Base-by-base conservation (phyloP, 805 yeast species). In the Metschnikowia arizonensis region DNA sequence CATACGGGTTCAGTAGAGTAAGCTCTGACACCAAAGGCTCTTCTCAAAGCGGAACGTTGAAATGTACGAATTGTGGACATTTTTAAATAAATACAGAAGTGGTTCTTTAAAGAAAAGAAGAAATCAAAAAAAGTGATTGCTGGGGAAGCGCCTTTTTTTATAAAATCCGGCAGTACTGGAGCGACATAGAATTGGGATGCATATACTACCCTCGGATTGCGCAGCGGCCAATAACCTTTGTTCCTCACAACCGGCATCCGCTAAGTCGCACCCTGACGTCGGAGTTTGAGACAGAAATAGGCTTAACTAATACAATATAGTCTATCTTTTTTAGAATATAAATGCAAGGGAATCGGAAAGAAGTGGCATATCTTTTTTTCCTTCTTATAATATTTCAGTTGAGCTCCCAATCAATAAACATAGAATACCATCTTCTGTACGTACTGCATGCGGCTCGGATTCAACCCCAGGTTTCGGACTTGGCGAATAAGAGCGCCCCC, bases 21-120 rank as follows among this genome's bases (percentile, higher is more conserved):
- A 46, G 56, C 50, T 53, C 56, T 54, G 31, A 49, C 44, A 40
- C 56, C 56, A 35, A 53, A 43, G 18, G 56, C 55, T 50, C 56
- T 53, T 46, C 44, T 53, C 48, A 53, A 53, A 43, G 69, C 57
- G 33, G 71, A 61, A 50, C 68, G 68, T 57, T 65, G 65, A 47
- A 65, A 53, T 44, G 69, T 61, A 59, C 69, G 67, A 48, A 66
- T 52, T 32, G 68, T 62, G 47, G 69, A 64, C 68, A 65, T 63
- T 34, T 40, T 56, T 36, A 33, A 40, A 45, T 46, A 37, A 26
- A 46, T 40, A 43, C 47, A 45, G 40, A 32, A 34, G 34, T 43
- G 19, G 36, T 36, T 40, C 45, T 26, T 30, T 40, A 37, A 36
- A 41, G 42, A 8, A 41, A 40, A 52, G 41, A 44, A 40, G 44